A percentile compares a stretch with the other conserved stretches of the same genome.
phyloP scores from a whole-genome alignment of 23 red algal species.

The Gracilaria domingensis region DNA sequence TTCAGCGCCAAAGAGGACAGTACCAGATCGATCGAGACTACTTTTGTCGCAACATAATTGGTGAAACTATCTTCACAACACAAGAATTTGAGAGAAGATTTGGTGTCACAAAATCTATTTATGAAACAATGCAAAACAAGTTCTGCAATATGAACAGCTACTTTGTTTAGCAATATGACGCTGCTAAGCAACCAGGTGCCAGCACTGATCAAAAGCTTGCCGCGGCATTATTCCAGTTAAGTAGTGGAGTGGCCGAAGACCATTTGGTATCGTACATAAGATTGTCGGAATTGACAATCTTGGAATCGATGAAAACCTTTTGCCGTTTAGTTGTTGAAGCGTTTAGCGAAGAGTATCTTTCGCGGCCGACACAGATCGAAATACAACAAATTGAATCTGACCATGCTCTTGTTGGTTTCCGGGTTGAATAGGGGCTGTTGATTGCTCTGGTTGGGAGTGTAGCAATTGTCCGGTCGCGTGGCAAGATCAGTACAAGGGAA shows the following conservation, averaged over 20 bases:
- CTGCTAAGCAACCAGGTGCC: not conserved
- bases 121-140: not conserved
- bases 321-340: not conserved
- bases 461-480: slow-evolving; percentile 17
- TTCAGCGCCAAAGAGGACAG: not conserved
- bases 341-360: not conserved
- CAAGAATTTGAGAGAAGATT: not conserved
- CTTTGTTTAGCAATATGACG: not conserved
- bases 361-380: not conserved
- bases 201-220: not conserved
- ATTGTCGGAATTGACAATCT: not conserved
- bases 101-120: not conserved
- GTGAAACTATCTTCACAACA: not conserved
- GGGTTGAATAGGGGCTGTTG: slow-evolving; percentile 14
- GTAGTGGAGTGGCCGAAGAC: not conserved
- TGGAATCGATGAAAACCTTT: not conserved
- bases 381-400: not conserved
- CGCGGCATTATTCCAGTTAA: not conserved
- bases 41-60: not conserved
- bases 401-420: slow-evolving; percentile 9
- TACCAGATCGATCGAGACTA: not conserved
- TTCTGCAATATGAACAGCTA: not conserved
- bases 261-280: not conserved
- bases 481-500: slow-evolving; percentile 37
- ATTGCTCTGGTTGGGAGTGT: slow-evolving; percentile 49